Percentiles rank a stretch among this genome's conserved stretches.
These are phyloP conservation scores for Cadophora gregata DNA, from an alignment of 2,329 filamentous ascomycete genomes.

Conservation along the genomic window DNA sequence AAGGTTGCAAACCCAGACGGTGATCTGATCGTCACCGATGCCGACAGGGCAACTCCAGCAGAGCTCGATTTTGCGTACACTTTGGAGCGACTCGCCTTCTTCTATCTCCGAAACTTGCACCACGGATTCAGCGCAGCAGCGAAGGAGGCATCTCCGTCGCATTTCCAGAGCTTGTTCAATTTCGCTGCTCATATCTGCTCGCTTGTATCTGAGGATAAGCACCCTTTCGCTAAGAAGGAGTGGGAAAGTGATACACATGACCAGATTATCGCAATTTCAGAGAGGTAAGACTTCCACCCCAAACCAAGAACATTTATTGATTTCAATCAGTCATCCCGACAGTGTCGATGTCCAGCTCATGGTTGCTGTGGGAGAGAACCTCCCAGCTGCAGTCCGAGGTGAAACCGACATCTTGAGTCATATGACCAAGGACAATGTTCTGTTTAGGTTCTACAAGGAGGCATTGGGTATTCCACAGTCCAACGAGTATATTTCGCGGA, in stretches of 20 bases:
- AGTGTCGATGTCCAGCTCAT: background rate
- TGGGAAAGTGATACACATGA: slow-evolving; percentile 14
- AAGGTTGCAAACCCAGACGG: background rate
- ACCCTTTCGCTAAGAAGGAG: slow-evolving; percentile 7
- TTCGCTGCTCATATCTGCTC: slow-evolving; percentile 1
- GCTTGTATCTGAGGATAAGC: background rate
- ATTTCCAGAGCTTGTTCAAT: background rate
- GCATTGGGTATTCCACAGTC: background rate
- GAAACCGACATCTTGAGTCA: slow-evolving; percentile 1
- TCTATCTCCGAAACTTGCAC: slow-evolving; percentile 4
- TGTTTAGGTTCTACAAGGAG: slow-evolving; percentile 10
- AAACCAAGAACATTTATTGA: background rate
- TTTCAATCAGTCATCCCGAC: background rate
- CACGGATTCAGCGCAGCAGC: background rate
- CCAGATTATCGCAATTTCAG: background rate
- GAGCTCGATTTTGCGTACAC: background rate
- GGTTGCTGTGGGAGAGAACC: slow-evolving; percentile 8
- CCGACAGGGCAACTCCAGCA: background rate
- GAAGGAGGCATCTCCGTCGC: background rate
- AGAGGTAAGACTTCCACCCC: background rate
- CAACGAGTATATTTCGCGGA: background rate
- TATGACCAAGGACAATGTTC: background rate
- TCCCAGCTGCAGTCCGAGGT: background rate
- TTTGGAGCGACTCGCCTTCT: slow-evolving; percentile 6
- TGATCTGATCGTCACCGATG: background rate